Percentiles rank a stretch among this genome's conserved stretches.
Conservation (phyloP, 1,139 yeast genomes). For the Hemisphaericaspora lyxosophila region DNA sequence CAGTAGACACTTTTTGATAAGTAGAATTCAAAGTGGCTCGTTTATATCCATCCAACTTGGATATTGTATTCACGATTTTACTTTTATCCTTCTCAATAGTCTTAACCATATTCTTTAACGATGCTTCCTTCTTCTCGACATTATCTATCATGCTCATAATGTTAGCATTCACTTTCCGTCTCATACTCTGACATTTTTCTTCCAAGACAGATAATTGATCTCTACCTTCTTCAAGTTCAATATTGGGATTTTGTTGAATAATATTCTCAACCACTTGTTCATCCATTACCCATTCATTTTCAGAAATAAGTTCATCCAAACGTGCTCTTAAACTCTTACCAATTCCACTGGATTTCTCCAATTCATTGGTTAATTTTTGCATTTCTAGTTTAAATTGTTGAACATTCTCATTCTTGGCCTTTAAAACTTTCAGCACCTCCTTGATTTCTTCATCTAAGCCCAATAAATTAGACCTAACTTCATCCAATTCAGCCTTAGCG, state of each 20-base stretch:
- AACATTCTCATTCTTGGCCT: conserved; percentile 50
- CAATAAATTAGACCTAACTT: conserved; percentile 60
- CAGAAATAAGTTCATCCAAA: conserved; percentile 51
- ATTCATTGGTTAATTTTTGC: conserved; percentile 63
- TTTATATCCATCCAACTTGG: conserved; percentile 84
- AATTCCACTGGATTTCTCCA: conserved; percentile 55
- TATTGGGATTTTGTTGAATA: conserved; percentile 58
- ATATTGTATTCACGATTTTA: conserved; percentile 86
- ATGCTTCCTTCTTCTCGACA: conserved; percentile 83
- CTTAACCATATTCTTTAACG: conserved; percentile 75
- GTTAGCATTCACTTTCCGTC: conserved; percentile 79
- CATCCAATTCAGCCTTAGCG: conserved; percentile 49
- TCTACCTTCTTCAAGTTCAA: conserved; percentile 56
- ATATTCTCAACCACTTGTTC: conserved; percentile 53
- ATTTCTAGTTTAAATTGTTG: conserved; percentile 53
- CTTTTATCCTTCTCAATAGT: conserved; percentile 89
- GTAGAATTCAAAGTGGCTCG: conserved; percentile 80
- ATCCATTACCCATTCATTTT: conserved; percentile 75
- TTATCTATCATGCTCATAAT: conserved; percentile 94
- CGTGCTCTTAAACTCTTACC: conserved; percentile 40
- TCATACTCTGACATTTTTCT: conserved; percentile 71
- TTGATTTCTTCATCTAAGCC: conserved; percentile 79
- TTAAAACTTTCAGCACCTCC: conserved; percentile 56
- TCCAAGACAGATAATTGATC: conserved; percentile 56
- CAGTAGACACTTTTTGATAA: conserved; percentile 80